These are phyloP conservation scores for Pseudogymnoascus sp. DNA, from an alignment of 2,329 filamentous ascomycete genomes.

Conservation along the genomic window DNA sequence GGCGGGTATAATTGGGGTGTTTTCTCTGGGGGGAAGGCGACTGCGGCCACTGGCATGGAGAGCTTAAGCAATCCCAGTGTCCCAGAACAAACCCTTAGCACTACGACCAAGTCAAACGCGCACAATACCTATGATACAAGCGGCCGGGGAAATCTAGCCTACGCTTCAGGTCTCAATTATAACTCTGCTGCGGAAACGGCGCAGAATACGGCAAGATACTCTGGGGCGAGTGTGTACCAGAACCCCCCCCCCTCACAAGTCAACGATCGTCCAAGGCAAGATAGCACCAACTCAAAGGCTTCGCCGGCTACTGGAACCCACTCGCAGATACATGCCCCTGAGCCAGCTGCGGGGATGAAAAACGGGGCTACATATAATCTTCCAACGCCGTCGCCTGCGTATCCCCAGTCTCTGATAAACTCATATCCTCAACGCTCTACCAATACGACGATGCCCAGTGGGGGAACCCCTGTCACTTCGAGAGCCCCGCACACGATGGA, in stretches of 20 bases:
- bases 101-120: neutral
- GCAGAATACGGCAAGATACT: neutral
- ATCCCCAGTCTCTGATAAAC: neutral
- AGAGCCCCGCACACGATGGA: neutral
- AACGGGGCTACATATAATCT: neutral
- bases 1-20: slow-evolving; percentile 1
- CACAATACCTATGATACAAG: slow-evolving; percentile 7
- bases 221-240: neutral
- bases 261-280: neutral
- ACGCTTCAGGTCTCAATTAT: slow-evolving; percentile 4
- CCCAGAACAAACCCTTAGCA: neutral
- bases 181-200: neutral
- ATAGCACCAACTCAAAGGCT: neutral
- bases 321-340: neutral
- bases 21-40: neutral
- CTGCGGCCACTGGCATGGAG: neutral
- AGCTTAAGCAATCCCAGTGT: neutral
- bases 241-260: neutral
- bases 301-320: neutral
- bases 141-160: slow-evolving; percentile 9
- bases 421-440: neutral
- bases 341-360: neutral
- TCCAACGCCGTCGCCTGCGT: slow-evolving; percentile 1
- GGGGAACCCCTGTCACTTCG: neutral
- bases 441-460: neutral